phyloP scores from a whole-genome alignment of 176 grass and related monocot genomes.

The Carex pumila region DNA sequence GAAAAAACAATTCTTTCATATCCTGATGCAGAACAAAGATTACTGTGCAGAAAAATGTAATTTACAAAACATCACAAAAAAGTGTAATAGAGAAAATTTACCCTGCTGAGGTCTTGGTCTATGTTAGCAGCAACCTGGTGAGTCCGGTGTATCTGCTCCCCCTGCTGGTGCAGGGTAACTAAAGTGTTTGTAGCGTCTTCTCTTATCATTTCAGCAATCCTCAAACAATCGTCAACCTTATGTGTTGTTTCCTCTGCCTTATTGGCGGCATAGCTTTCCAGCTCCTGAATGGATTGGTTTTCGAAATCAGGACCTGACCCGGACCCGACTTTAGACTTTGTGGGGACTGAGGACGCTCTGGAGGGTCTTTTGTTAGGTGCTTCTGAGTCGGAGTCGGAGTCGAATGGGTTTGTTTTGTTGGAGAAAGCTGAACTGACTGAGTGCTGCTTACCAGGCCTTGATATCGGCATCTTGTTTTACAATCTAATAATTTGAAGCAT shows the following conservation, averaged over 20 bases:
- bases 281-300: slow-evolving; percentile 61
- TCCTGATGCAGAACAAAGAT: background rate
- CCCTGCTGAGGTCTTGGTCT: slow-evolving; percentile 82
- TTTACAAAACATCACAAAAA: background rate
- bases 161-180: slow-evolving; percentile 67
- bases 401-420: slow-evolving; percentile 50
- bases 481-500: slow-evolving; percentile 15
- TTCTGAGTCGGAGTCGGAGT: slow-evolving; percentile 71
- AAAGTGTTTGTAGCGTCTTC: slow-evolving; percentile 80
- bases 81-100: slow-evolving; percentile 26
- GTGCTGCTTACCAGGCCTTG: slow-evolving; percentile 41
- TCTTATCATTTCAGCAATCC: slow-evolving; percentile 74
- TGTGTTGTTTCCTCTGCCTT: slow-evolving; percentile 56
- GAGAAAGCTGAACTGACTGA: slow-evolving; percentile 36
- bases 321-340: background rate
- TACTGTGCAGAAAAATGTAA: background rate
- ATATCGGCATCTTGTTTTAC: slow-evolving; percentile 31
- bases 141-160: slow-evolving; percentile 70
- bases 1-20: background rate
- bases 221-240: slow-evolving; percentile 79
- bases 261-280: slow-evolving; percentile 57
- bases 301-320: slow-evolving; percentile 8
- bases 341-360: slow-evolving; percentile 43
- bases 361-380: slow-evolving; percentile 28
- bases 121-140: slow-evolving; percentile 66